Evolutionary conservation across 2,329 filamentous ascomycete genomes (phyloP).

Genomic region (Periconia digitata): DNA sequence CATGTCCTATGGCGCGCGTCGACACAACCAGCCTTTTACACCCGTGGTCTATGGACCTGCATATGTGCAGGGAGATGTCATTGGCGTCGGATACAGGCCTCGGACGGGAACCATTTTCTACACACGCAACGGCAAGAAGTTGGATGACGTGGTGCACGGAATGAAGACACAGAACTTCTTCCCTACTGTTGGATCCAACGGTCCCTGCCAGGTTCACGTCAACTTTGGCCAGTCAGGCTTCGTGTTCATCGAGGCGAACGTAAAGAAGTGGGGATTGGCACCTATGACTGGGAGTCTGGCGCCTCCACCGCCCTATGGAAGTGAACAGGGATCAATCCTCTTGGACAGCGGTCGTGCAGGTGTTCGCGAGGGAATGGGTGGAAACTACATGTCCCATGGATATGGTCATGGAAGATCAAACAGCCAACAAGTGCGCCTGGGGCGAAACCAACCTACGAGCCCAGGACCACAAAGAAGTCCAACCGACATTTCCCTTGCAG

Average conservation of each 20-base stretch:
- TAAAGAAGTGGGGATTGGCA: constrained; percentile 98
- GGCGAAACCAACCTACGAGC: constrained; percentile 70
- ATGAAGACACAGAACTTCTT: constrained; percentile 97
- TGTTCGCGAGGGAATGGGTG: constrained; percentile 55
- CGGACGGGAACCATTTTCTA: constrained; percentile 96
- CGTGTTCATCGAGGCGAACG: constrained; percentile 98
- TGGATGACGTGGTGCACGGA: constrained; percentile 92
- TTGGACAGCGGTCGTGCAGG: constrained; percentile 74
- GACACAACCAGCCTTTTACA: constrained; percentile 90
- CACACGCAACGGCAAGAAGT: constrained; percentile 94
- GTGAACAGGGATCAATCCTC: constrained; percentile 93
- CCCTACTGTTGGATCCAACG: constrained; percentile 93
- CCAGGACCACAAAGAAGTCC: constrained; percentile 88
- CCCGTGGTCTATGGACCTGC: constrained; percentile 78
- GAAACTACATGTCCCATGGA: constrained; percentile 49
- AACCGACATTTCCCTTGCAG: constrained; percentile 92
- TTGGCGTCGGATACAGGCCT: constrained; percentile 92
- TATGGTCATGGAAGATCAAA: constrained; percentile 69
- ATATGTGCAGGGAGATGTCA: constrained; percentile 90
- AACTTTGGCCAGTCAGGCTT: constrained; percentile 98
- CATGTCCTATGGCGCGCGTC: constrained; percentile 80
- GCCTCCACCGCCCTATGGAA: constrained; percentile 93
- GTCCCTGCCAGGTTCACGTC: constrained; percentile 88
- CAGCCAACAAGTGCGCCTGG: constrained; percentile 75
- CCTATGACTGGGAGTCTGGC: constrained; percentile 94